Base-by-base conservation (phyloP, 176 grass and related monocot genomes). In the Triticum urartu region DNA sequence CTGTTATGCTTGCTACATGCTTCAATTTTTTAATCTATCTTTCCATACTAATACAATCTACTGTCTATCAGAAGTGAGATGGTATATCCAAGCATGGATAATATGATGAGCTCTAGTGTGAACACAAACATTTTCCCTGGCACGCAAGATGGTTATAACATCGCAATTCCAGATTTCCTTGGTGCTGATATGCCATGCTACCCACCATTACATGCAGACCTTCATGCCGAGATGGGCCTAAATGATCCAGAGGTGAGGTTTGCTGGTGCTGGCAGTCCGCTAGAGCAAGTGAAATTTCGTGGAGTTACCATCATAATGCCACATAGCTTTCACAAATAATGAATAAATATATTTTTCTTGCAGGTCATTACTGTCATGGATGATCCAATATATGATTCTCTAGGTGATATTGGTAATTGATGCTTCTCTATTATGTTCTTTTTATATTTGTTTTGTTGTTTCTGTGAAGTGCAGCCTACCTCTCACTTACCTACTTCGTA, bases 91-190 rank as follows among this genome's bases (percentile, higher is more conserved):
- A 91, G 83, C 78, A 85, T 86, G 70, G 97, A 94, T 63, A 93
- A 92, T 84, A 89, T 94, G 58, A 69, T 88, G 79, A 80, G 89
- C 39, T 86, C 90, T 56, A 30, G 70, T 9, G 47, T 67, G n/a
- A 89, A 87, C 88, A 86, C 89, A 4, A 88, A 91, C 64, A 86
- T 87, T 59, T 86, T 99, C 81, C 88, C 91, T 72, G 84, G 74
- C 64, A 91, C 95, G 60, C 97, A 92, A 80, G 97, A 99, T 84
- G 88, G 82, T 62, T 99, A 91, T 79, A 78, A 48, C 91, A 73
- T 99, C 59, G 89, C 68, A 7, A 86, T 99, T 91, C 89, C 97
- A 85, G 94, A 99, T 85, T 99, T 90, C 82, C 90, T 99, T 73
- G 92, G 92, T 82, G 61, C 90, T 79, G 92, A 94, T 86, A 95